These are phyloP conservation scores for Barbarea vulgaris DNA, from an alignment of 345 rosid genomes.

Conservation along the genomic window DNA sequence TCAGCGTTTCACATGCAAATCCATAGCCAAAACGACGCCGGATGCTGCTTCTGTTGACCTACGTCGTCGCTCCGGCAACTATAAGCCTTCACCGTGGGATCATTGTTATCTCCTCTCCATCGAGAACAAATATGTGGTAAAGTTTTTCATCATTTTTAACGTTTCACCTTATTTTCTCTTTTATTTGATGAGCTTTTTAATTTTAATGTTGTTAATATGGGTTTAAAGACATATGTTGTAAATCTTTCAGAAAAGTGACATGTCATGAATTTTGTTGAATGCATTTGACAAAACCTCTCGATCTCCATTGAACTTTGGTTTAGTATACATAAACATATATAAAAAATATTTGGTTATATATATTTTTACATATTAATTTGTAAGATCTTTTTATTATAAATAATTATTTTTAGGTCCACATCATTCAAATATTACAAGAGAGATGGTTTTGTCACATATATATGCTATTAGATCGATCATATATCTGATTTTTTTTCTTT, in stretches of 20 bases:
- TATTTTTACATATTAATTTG: too few relatives aligned
- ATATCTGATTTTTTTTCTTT: too few relatives aligned
- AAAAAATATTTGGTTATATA: too few relatives aligned
- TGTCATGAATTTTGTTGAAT: too few relatives aligned
- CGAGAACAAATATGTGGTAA: slow-evolving; percentile 18
- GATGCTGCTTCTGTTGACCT: neutral
- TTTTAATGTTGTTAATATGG: neutral
- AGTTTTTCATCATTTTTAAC: neutral
- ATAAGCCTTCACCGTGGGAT: slow-evolving; percentile 34
- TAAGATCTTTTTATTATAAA: too few relatives aligned
- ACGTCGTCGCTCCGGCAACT: slow-evolving; percentile 34
- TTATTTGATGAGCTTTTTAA: neutral
- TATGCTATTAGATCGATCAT: neutral
- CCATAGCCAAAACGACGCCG: slow-evolving; percentile 9
- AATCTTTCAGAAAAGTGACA: too few relatives aligned
- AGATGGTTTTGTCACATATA: too few relatives aligned
- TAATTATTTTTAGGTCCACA: too few relatives aligned
- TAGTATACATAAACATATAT: too few relatives aligned
- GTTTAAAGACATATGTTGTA: neutral
- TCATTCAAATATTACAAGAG: too few relatives aligned
- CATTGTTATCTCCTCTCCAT: slow-evolving; percentile 25
- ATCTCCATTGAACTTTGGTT: neutral
- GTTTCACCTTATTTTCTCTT: neutral
- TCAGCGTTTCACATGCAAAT: neutral
- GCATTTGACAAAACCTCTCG: neutral